Conservation (phyloP, 192 early-diverging fungal genomes). For the Coemansia sp. region DNA sequence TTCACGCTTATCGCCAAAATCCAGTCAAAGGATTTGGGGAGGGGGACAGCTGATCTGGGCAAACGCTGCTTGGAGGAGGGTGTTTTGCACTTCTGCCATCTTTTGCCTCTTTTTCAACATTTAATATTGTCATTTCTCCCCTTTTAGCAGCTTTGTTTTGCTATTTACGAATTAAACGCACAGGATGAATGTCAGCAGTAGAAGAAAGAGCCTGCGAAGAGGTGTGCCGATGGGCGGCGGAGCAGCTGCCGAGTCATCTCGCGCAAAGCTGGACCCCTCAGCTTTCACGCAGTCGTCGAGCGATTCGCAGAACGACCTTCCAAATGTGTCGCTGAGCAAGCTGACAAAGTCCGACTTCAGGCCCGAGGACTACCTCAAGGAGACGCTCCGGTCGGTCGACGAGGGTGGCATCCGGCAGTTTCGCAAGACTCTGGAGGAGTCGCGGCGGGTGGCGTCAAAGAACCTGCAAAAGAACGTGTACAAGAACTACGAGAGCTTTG, state of each 20-base stretch:
- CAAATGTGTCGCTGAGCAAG: conserved; percentile 33
- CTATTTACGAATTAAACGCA: background rate
- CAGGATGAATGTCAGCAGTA: conserved; percentile 11
- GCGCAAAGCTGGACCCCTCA: background rate
- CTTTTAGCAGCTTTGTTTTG: background rate
- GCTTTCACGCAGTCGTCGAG: background rate
- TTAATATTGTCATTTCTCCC: background rate
- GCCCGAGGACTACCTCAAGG: conserved; percentile 44
- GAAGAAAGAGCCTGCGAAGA: conserved; percentile 24
- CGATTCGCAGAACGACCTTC: conserved; percentile 22
- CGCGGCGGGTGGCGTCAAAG: conserved; percentile 59
- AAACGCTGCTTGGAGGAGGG: background rate
- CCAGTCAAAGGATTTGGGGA: conserved; percentile 15
- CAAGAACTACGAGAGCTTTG: conserved; percentile 75
- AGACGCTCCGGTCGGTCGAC: conserved; percentile 30
- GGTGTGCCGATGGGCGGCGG: conserved; percentile 16
- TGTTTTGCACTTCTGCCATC: too few species aligned
- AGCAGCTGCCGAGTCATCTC: conserved; percentile 1
- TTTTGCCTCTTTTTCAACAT: too few species aligned
- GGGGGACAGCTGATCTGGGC: conserved; percentile 10
- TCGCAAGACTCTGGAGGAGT: conserved; percentile 58
- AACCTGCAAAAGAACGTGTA: conserved; percentile 70
- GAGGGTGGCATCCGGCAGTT: conserved; percentile 45
- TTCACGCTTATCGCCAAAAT: background rate
- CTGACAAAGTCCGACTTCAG: conserved; percentile 43